Evolutionary conservation across 2,329 filamentous ascomycete species (phyloP).

Genomic region (Nigrospora oryzae): DNA sequence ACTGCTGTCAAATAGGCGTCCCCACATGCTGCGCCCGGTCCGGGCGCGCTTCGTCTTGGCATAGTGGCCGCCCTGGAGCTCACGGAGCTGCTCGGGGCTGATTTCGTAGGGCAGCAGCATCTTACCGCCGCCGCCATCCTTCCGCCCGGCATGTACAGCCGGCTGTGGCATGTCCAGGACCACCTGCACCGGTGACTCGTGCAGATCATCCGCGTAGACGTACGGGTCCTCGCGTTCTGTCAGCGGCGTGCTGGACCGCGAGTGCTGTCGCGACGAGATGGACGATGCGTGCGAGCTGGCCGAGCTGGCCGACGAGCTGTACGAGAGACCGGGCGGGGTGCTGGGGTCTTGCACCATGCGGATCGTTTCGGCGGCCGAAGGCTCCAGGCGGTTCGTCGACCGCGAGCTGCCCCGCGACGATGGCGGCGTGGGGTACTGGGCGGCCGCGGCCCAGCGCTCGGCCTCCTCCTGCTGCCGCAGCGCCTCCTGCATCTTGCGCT

Average conservation of each 20-base stretch:
- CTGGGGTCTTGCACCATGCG: slow-evolving; percentile 29
- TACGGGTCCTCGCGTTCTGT: slow-evolving; percentile 35
- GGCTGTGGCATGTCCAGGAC: slow-evolving; percentile 28
- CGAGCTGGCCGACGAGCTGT: slow-evolving; percentile 26
- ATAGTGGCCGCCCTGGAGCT: slow-evolving; percentile 31
- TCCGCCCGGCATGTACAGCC: slow-evolving; percentile 22
- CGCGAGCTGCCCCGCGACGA: slow-evolving; percentile 34
- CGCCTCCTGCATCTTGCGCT: slow-evolving; percentile 27
- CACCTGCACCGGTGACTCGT: slow-evolving; percentile 41
- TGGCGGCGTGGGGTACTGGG: slow-evolving; percentile 35
- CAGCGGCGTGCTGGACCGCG: slow-evolving; percentile 42
- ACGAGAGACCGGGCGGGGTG: slow-evolving; percentile 38
- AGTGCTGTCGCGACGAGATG: slow-evolving; percentile 34
- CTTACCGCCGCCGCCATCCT: slow-evolving; percentile 16
- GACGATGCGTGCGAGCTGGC: slow-evolving; percentile 42
- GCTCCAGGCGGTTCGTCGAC: slow-evolving; percentile 18
- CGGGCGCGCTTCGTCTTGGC: slow-evolving; percentile 40
- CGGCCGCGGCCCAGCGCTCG: slow-evolving; percentile 24
- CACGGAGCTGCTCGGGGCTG: slow-evolving; percentile 40
- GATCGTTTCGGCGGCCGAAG: slow-evolving; percentile 25
- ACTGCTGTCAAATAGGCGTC: slow-evolving; percentile 40
- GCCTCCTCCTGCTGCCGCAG: slow-evolving; percentile 34
- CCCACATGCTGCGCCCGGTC: slow-evolving; percentile 40
- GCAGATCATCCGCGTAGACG: slow-evolving; percentile 30
- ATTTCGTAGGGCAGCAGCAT: slow-evolving; percentile 47